These are phyloP conservation scores for Suillus discolor DNA, from an alignment of 768 basidiomycete species.

Conservation along the genomic window DNA sequence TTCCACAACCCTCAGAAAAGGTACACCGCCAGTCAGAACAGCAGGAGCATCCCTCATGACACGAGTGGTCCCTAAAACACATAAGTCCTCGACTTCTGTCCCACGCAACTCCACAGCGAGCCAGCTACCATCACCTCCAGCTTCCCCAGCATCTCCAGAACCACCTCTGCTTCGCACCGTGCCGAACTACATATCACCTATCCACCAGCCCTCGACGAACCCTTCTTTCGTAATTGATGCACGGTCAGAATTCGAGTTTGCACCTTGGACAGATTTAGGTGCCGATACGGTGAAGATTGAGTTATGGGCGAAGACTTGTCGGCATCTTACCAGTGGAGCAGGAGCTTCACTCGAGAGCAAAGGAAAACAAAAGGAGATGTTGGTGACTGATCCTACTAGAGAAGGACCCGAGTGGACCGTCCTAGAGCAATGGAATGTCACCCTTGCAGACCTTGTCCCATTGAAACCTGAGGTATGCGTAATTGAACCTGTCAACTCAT, in stretches of 20 bases:
- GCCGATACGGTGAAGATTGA: conserved; percentile 54
- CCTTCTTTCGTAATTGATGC: conserved; percentile 71
- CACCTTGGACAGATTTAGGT: conserved; percentile 55
- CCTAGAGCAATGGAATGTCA: conserved; percentile 68
- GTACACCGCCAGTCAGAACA: conserved; percentile 19
- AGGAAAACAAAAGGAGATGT: conserved; percentile 48
- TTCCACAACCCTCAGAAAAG: conserved; percentile 19
- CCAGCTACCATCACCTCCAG: conserved; percentile 25
- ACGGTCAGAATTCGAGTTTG: conserved; percentile 51
- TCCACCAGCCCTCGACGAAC: conserved; percentile 84
- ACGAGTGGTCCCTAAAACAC: conserved; percentile 20
- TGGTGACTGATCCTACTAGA: conserved; percentile 18
- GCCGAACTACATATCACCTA: conserved; percentile 76
- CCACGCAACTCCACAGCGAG: conserved; percentile 27
- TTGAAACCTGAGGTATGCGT: conserved; percentile 63
- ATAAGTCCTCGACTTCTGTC: conserved; percentile 25
- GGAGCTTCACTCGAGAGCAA: conserved; percentile 26
- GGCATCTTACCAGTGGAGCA: conserved; percentile 13
- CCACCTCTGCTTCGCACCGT: conserved; percentile 21
- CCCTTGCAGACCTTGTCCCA: conserved; percentile 57
- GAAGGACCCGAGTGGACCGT: conserved; percentile 55
- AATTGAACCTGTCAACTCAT: conserved; percentile 15
- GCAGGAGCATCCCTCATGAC: conserved; percentile 17
- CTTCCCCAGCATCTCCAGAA: conserved; percentile 18
- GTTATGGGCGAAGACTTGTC: conserved; percentile 53